These are phyloP conservation scores for Mesembryanthemum crystallinum DNA, from an alignment of 148 eudicot genomes.

Conservation along the genomic window DNA sequence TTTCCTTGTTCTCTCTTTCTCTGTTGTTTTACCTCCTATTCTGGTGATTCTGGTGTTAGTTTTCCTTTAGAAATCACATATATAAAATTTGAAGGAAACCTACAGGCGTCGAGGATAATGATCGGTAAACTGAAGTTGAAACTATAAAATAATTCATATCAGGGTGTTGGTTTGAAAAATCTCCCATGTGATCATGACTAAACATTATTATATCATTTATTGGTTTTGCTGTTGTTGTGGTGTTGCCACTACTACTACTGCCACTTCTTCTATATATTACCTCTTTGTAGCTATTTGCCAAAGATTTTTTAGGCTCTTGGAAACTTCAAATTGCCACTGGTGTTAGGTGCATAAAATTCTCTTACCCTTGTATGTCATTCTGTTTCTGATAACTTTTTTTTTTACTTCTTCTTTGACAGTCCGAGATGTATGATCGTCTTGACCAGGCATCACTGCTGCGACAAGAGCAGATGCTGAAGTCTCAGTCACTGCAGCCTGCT, in stretches of 20 bases:
- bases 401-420: conserved; percentile 38
- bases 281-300: not conserved
- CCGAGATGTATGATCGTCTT: conserved; percentile 75
- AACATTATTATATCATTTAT: no score
- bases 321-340: not conserved
- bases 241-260: not conserved
- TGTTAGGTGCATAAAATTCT: not conserved
- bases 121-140: not conserved
- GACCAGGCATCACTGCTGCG: conserved; percentile 64
- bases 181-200: no score
- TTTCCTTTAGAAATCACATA: not conserved
- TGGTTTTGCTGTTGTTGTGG: no score
- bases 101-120: not conserved
- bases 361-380: not conserved
- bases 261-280: not conserved
- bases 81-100: not conserved
- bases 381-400: not conserved
- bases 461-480: conserved; percentile 62
- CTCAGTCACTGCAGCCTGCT: conserved; percentile 70
- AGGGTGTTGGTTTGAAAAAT: not conserved
- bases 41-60: not conserved
- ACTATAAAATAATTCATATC: not conserved
- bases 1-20: no score
- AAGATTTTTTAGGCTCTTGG: not conserved
- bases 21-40: no score